Percentiles rank a stretch among this genome's conserved stretches.
These are phyloP conservation scores for Noccaea bulbosa DNA, from an alignment of 345 rosid genomes.

Conservation along the genomic window DNA sequence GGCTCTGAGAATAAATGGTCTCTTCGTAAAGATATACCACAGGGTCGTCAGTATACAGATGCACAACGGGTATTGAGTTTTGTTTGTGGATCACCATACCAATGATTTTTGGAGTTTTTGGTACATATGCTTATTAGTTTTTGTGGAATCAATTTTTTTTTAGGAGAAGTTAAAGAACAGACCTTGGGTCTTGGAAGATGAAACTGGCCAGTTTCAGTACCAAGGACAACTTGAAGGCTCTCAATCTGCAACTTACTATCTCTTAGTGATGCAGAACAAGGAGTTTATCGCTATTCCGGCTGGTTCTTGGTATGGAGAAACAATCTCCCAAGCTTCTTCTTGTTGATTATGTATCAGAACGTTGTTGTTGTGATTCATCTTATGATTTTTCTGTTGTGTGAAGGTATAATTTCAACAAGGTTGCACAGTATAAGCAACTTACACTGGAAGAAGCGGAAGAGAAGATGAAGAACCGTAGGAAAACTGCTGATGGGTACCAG, in stretches of 20 bases:
- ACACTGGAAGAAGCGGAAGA: conserved; percentile 99
- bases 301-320: conserved; percentile 77
- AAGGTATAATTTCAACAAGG: conserved; percentile 91
- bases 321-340: not conserved
- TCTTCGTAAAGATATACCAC: conserved; percentile 84
- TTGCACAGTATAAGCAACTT: conserved; percentile 95
- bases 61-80: conserved; percentile 60
- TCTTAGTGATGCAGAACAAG: conserved; percentile 79
- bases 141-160: not conserved
- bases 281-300: conserved; percentile 93
- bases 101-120: not conserved
- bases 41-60: conserved; percentile 86
- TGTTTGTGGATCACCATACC: not conserved
- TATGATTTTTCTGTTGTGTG: not conserved
- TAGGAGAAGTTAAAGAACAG: conserved; percentile 93
- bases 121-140: not conserved
- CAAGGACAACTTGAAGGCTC: conserved; percentile 97
- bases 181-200: conserved; percentile 98
- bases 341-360: not conserved
- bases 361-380: not conserved
- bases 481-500: conserved; percentile 95
- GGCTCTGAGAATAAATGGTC: conserved; percentile 87
- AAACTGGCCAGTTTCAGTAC: conserved; percentile 88
- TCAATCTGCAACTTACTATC: conserved; percentile 92
- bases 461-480: conserved; percentile 93